Conservation (phyloP, 2,329 filamentous ascomycete species). For the Aspergillus calidoustus region DNA sequence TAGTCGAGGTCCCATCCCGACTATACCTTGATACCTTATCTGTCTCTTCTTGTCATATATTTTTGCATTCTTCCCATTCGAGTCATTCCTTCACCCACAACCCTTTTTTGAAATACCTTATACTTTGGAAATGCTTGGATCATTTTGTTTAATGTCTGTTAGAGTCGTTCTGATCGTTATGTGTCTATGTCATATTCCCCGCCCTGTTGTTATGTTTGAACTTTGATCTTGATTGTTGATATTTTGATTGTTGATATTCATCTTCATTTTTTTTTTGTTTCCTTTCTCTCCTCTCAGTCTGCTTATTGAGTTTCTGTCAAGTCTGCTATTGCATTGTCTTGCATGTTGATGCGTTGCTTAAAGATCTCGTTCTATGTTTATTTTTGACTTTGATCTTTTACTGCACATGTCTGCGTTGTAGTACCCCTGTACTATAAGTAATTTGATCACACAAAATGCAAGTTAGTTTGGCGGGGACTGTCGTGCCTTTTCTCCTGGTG, state of each 20-base stretch:
- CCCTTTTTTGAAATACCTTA: constrained; percentile 11
- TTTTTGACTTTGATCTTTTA: constrained; percentile 13
- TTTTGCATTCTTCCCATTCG: constrained; percentile 24
- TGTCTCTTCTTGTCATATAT: constrained; percentile 25
- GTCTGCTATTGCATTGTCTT: constrained; percentile 12
- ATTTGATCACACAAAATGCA: constrained; percentile 38
- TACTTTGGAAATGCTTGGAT: constrained; percentile 17
- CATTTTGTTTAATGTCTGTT: constrained; percentile 28
- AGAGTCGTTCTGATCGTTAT: constrained; percentile 36
- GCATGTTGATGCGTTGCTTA: constrained; percentile 7
- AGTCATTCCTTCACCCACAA: constrained; percentile 22
- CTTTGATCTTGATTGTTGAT: constrained; percentile 12
- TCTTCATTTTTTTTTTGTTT: too few relatives aligned
- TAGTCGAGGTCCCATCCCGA: constrained; percentile 25
- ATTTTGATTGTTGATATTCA: constrained; percentile 14
- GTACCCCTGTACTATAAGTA: constrained; percentile 47
- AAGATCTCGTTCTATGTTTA: constrained; percentile 10
- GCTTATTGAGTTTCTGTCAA: constrained; percentile 8
- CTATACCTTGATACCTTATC: constrained; percentile 25
- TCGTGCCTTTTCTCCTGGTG: not conserved
- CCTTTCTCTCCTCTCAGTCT: constrained; percentile 23
- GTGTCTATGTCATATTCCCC: constrained; percentile 32
- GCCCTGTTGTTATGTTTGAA: constrained; percentile 20
- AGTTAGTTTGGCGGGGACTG: constrained; percentile 35
- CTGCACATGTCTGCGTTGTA: constrained; percentile 38